Evolutionary conservation across 164 flowering plant genomes (phyloP).

Genomic region (Vitis rupestris): DNA sequence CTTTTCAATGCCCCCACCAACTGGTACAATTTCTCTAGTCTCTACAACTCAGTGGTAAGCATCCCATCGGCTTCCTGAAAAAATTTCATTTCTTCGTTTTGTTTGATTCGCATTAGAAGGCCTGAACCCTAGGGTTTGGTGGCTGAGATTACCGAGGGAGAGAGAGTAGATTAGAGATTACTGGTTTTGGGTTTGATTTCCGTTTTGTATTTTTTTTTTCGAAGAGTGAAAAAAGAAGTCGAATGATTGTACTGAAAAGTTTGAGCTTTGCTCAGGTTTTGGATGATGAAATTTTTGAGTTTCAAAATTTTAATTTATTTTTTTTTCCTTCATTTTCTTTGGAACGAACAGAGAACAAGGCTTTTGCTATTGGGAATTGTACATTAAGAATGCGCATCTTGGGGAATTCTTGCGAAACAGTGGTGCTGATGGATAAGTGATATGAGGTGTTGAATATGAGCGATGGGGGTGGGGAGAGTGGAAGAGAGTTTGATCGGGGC

Average conservation of each 20-base stretch:
- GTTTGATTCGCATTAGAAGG: neutral
- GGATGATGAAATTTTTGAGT: neutral
- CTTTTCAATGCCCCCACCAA: neutral
- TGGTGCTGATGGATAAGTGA: constrained; percentile 28
- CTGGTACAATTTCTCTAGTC: constrained; percentile 3
- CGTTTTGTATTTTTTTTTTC: neutral
- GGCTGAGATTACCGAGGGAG: neutral
- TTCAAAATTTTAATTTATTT: neutral
- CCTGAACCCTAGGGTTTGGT: neutral
- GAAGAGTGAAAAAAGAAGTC: neutral
- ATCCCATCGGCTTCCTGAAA: neutral
- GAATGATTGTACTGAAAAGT: neutral
- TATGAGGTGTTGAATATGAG: constrained; percentile 74
- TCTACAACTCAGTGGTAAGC: constrained; percentile 5
- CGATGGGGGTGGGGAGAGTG: constrained; percentile 70
- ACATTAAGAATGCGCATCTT: constrained; percentile 4
- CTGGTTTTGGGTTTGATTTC: neutral
- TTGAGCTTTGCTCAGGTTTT: neutral
- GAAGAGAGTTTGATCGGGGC: constrained; percentile 22
- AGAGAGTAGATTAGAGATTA: neutral
- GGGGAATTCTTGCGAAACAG: neutral
- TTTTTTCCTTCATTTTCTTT: neutral
- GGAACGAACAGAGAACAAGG: neutral
- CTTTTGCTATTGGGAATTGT: neutral
- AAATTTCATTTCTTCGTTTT: neutral